A percentile compares a stretch with the other conserved stretches of the same genome.
Evolutionary conservation across 495 filamentous ascomycete species (phyloP).

Genomic region (Hypomontagnella monticulosa): DNA sequence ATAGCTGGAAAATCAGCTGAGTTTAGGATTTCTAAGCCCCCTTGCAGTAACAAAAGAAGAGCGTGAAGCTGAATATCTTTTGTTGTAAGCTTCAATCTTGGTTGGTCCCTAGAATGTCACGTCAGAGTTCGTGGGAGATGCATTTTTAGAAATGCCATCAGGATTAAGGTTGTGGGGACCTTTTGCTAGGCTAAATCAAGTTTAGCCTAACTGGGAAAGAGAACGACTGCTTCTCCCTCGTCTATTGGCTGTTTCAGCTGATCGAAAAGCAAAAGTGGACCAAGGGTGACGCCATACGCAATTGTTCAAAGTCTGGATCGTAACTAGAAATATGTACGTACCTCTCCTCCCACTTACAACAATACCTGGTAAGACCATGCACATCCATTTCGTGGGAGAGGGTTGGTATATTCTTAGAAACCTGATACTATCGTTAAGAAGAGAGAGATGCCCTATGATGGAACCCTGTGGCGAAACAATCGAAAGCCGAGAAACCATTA

Average conservation of each 20-base stretch:
- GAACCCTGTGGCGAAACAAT: constrained; percentile 22
- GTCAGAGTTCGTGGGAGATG: constrained; percentile 32
- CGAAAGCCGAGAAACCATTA: constrained; percentile 11
- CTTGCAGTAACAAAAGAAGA: background rate
- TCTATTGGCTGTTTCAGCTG: constrained; percentile 26
- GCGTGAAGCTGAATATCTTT: background rate
- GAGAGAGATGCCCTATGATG: background rate
- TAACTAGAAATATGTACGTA: constrained; percentile 19
- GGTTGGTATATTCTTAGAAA: constrained; percentile 37
- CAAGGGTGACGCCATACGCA: constrained; percentile 40
- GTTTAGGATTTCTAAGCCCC: background rate
- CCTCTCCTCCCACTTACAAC: background rate
- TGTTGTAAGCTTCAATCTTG: constrained; percentile 3
- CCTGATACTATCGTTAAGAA: background rate
- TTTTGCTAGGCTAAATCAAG: constrained; percentile 11
- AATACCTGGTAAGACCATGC: constrained; percentile 12
- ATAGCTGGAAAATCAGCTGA: constrained; percentile 13
- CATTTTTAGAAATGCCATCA: constrained; percentile 44
- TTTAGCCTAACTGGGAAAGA: constrained; percentile 27
- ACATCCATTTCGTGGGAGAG: constrained; percentile 3
- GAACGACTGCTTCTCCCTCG: constrained; percentile 3
- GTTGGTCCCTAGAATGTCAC: constrained; percentile 5
- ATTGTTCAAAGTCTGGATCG: constrained; percentile 11
- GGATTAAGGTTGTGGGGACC: constrained; percentile 38
- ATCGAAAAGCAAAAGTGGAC: constrained; percentile 4